Conservation (phyloP, 306 rosid species). For the Lathyrus aphaca region DNA sequence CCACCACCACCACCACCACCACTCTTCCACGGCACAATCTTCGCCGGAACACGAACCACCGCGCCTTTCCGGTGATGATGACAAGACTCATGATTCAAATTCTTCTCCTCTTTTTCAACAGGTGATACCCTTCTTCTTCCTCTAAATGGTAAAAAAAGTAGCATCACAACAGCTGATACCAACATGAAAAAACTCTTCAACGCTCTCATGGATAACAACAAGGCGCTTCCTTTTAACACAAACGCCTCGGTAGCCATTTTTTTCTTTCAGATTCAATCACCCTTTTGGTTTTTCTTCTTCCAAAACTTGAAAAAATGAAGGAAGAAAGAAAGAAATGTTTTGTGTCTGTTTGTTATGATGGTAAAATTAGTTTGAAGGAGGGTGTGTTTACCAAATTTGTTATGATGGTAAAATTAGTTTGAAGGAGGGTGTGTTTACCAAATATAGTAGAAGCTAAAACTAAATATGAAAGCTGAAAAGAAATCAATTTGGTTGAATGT, state of each 20-base stretch:
- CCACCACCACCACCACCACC: constrained; percentile 20
- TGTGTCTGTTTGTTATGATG: constrained; percentile 6
- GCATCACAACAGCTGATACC: constrained; percentile 52
- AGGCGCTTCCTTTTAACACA: constrained; percentile 42
- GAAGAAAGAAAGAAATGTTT: not conserved
- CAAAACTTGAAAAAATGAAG: not conserved
- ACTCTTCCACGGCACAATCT: constrained; percentile 62
- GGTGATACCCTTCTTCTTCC: constrained; percentile 50
- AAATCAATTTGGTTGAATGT: no score
- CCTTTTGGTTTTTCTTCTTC: constrained; percentile 24
- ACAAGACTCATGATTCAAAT: constrained; percentile 40
- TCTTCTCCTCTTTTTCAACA: constrained; percentile 37
- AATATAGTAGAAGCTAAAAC: constrained; percentile 35
- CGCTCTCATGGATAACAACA: constrained; percentile 52
- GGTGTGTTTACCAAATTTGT: no score
- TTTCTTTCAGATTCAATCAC: constrained; percentile 14
- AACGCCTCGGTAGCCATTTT: constrained; percentile 44
- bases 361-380: constrained; percentile 16
- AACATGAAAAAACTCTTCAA: constrained; percentile 61
- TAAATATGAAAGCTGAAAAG: not conserved
- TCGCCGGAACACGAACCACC: constrained; percentile 58
- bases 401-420: constrained; percentile 30
- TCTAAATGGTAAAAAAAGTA: constrained; percentile 68
- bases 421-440: not conserved
- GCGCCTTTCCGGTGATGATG: constrained; percentile 42